Conservation (phyloP, 306 rosid genomes). For the Castanea crenata region DNA sequence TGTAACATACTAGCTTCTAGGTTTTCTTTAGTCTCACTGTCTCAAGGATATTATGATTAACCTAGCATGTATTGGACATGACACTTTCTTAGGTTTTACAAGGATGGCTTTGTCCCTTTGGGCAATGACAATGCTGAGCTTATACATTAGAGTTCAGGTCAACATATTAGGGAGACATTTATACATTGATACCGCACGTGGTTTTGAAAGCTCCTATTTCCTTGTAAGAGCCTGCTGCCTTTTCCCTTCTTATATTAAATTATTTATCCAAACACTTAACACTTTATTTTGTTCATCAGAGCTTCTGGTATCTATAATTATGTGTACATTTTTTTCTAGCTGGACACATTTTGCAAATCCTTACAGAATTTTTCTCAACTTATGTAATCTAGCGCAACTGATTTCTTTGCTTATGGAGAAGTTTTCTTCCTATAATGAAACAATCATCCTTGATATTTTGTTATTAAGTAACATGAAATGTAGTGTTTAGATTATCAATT, state of each 20-base stretch:
- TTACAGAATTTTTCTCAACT: background rate
- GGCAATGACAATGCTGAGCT: conserved; percentile 79
- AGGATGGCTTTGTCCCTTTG: conserved; percentile 79
- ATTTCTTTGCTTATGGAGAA: background rate
- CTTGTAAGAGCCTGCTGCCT: conserved; percentile 42
- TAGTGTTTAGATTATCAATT: background rate
- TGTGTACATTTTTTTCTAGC: background rate
- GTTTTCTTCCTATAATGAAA: background rate
- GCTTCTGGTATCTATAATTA: background rate
- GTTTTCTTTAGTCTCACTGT: background rate
- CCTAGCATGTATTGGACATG: conserved; percentile 13
- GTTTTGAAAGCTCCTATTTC: conserved; percentile 54
- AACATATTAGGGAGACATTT: conserved; percentile 93
- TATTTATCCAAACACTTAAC: background rate
- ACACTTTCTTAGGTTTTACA: conserved; percentile 71
- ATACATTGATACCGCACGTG: conserved; percentile 82
- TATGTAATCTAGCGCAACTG: background rate
- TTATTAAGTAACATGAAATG: background rate
- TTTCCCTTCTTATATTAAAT: background rate
- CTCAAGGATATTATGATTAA: conserved; percentile 7
- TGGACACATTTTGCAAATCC: background rate
- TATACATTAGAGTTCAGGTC: conserved; percentile 92
- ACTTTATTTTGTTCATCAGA: background rate
- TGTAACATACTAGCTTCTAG: conserved; percentile 2
- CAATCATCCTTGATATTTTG: background rate